Base-by-base conservation (phyloP, 2,329 filamentous ascomycete species). In the Chaetomiaceae sp. region DNA sequence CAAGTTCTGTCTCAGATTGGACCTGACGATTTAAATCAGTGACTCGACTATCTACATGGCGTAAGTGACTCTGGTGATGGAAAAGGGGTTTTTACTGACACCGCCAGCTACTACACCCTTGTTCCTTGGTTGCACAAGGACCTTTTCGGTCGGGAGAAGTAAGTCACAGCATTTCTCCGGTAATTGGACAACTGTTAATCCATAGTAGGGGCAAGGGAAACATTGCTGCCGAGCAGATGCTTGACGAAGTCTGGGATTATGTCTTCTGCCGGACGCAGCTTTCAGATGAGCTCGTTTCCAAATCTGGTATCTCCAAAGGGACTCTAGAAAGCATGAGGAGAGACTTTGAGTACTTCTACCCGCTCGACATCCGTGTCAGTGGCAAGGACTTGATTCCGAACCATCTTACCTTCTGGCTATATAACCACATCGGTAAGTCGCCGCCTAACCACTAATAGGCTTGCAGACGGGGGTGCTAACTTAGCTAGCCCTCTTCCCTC, bases 281-380 rank as follows among this genome's bases (percentile, higher is more conserved):
- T 51, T 79, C 77, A 57, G 80, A 91, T 25, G 82, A 86, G 14
- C 73, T 89, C 33, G 69, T 85, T 45, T 67, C 73, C 57, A 75
- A 81, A 53, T 87, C 82, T 54, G 85, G 85, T 34, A 95, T 96
- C 55, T 77, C 84, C 55, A 82, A 85, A 70, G 82, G 85, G 56
- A 81, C 81, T 3, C 78, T 99, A 40, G 81, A 89, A 66, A 80
- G 81, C 36, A 87, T 99, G 87, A 82, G 90, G 56, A 82, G 91
- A 65, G 90, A 95, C 64, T 97, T 97, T 64, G 87, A 94, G 69
- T 99, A 96, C 79, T 97, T 90, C 78, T 99, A 97, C 71, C 94
- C 94, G 36, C 76, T 97, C 47, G 92, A 97, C 65, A 76, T 96
- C 61, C 81, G 90, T 63, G 84, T 88, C 37, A 94, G 87, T 32